Base-by-base conservation (phyloP, 345 rosid genomes). In the Arabis hirsuta region DNA sequence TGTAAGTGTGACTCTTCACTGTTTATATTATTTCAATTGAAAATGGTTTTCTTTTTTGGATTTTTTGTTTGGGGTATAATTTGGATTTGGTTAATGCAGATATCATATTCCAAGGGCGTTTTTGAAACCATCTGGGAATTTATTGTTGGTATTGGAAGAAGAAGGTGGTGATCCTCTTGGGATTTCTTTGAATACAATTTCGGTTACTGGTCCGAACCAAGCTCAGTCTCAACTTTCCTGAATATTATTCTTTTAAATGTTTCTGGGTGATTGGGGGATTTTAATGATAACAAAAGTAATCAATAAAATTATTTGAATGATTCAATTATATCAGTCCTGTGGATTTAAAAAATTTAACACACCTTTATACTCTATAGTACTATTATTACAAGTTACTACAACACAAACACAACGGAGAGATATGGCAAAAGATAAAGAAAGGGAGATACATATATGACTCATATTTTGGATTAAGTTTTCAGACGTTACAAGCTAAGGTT, bases 61-160 rank as follows among this genome's bases (percentile, higher is more conserved):
- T 2, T 7, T 66, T 10, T 26, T 24, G 1, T 22, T 22, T 22
- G 16, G 16, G 16, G 24, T 34, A 47, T 77, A 60, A 42, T 66
- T 7, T 32, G 56, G 31, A 41, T 67, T 51, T 65, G 12, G 38
- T 13, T 55, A 11, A 55, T 74, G 50, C 59, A 92, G 96, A 89
- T 89, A 88, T 52, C 90, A 91, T 53, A 84, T 94, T 54, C 98
- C 98, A 50, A 79, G 88, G 38, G 73, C 84, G 13, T 94, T 91
- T 73, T 73, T 94, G 38, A 83, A 88, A 50, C 78, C 82, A 43
- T 41, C 54, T 3, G 81, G 65, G 22, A 93, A 91, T 64, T 58
- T 85, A 3, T 65, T 93, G 47, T 76, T 93, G 52, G 53, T 90
- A 31, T 45, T 86, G 4, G 98, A 90, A 74, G 98, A 90, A 68